phyloP scores from a whole-genome alignment of 1,284 basidiomycete species.

The Pascua guehoae region DNA sequence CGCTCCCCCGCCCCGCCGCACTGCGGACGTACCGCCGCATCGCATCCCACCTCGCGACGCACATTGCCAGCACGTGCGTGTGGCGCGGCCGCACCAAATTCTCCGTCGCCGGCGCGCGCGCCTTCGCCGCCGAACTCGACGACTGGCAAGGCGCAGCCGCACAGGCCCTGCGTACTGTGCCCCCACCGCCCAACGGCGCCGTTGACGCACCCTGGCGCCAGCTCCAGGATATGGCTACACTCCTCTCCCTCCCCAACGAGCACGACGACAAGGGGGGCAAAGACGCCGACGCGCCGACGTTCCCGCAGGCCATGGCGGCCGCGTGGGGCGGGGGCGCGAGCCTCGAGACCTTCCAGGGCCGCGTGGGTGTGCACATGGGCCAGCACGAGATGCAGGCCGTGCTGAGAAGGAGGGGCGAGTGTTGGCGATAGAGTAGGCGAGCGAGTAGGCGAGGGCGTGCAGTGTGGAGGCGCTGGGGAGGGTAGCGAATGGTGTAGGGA shows the following conservation, averaged over 20 bases:
- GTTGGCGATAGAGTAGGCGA: slow-evolving; percentile 43
- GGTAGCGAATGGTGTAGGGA: too few species aligned
- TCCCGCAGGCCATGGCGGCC: slow-evolving; percentile 76
- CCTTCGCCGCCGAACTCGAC: slow-evolving; percentile 67
- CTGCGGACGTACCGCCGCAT: slow-evolving; percentile 67
- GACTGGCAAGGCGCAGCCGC: slow-evolving; percentile 74
- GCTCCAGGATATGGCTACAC: slow-evolving; percentile 62
- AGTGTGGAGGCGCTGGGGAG: too few species aligned
- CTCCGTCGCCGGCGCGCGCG: slow-evolving; percentile 56
- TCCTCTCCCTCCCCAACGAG: slow-evolving; percentile 58
- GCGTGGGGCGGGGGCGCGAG: slow-evolving; percentile 67
- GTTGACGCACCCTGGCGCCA: slow-evolving; percentile 68
- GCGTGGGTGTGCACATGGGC: slow-evolving; percentile 29
- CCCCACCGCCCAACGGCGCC: not conserved
- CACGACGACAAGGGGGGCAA: slow-evolving; percentile 62
- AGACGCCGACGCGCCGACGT: slow-evolving; percentile 58
- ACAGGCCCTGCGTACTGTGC: slow-evolving; percentile 24
- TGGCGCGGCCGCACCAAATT: slow-evolving; percentile 67
- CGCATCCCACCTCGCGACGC: slow-evolving; percentile 62
- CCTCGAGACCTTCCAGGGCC: slow-evolving; percentile 62
- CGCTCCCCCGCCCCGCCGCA: slow-evolving; percentile 58
- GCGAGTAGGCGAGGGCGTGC: too few species aligned
- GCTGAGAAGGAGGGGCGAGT: slow-evolving; percentile 41
- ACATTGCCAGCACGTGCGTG: slow-evolving; percentile 76
- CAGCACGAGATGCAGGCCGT: slow-evolving; percentile 37